Evolutionary conservation across 225 moss, liverwort and hornwort genomes (phyloP), one percentile per base, ranked within the genome.

Genomic region (Sphagnum contortum): DNA sequence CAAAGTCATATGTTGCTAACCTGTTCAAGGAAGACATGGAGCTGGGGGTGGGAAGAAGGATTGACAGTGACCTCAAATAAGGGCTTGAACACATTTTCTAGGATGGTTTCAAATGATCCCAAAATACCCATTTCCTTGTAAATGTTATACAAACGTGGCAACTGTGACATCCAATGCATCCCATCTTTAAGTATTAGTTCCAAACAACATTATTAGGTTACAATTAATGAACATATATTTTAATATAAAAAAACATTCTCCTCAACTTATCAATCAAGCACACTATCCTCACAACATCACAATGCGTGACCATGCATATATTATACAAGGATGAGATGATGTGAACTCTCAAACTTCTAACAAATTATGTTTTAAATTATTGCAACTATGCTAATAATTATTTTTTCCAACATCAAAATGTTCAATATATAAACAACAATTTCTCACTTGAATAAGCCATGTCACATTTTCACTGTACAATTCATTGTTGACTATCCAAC

Each of bases 41-140:
- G 94, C 73, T 89, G 77, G 48, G 86, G 94, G 73, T 94, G 94
- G 59, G 94, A 91, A 47, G 83, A 66, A 53, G 94, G 94, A 74
- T 94, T 80, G 59, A 91, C 82, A 0, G 91, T 89, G 52, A 94
- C 94, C 76, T 89, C 94, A 78, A 94, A 94, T 14, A 94, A 84
- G 66, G 89, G 94, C 50, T 73, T 68, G 63, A 94, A 94, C 47
- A 94, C 85, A 61, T 89, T 94, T 44, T 84, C 87, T 70, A 91
- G 78, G 48, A 94, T 71, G 50, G 76, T 69, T 60, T 94, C 83
- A 68, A 94, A 94, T n/a, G 80, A 76, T 50, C 87, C 72, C 45
- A 91, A 74, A 49, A 94, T 79, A 12, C 89, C 94, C 94, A 94
- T 94, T 64, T 88, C 94, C 71, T 89, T 94, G 86, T 91, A 94